Evolutionary conservation across 2,329 filamentous ascomycete species (phyloP), one percentile per base, ranked within the genome.

Genomic region (Fusarium chaquense): DNA sequence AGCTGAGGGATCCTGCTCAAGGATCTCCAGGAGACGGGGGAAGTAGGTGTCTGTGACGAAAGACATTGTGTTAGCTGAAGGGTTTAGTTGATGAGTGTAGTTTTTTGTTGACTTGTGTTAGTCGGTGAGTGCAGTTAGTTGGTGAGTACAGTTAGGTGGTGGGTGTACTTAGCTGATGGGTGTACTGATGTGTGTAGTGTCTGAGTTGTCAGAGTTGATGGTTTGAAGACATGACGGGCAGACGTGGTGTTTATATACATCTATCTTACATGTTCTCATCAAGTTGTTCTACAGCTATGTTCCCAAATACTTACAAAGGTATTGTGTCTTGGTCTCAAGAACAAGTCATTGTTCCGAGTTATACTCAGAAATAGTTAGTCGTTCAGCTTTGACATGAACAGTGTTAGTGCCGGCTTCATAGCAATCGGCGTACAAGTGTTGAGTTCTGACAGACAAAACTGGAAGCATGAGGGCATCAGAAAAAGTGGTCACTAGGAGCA

Each of bases 1-100:
- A 7, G 35, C 51, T 8, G 65, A 65, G 2, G 41, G 28, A 11
- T 69, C 51, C 4, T 38, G 3, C 3, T 18, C 12, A 9, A 69
- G 22, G 6, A 57, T 50, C 3, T 49, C 26, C 22, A 41, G 16
- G 6, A 69, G 54, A 0, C 7, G 12, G 2, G 60, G 60, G 10
- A 45, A 60, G 6, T 38, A 68, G 3, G 36, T 36, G 3, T 49
- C 36, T 0, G 24, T 50, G 18, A 69, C 35, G 22, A 55, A 30
- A 28, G 11, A 47, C 55, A 66, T 66, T 13, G 7, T 10, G 35
- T 36, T 18, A 9, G 4, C 16, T 18, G 35, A 36, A 36, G 16
- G 16, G 35, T n/a, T 36, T 36, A 18, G 35, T n/a, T 36, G 35
- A 18, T 36, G 28, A 11, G 2, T 36, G 35, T 6, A 11, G 35